These are phyloP conservation scores for Funneliformis mosseae DNA, from an alignment of 192 early-diverging fungal species.

Conservation along the genomic window DNA sequence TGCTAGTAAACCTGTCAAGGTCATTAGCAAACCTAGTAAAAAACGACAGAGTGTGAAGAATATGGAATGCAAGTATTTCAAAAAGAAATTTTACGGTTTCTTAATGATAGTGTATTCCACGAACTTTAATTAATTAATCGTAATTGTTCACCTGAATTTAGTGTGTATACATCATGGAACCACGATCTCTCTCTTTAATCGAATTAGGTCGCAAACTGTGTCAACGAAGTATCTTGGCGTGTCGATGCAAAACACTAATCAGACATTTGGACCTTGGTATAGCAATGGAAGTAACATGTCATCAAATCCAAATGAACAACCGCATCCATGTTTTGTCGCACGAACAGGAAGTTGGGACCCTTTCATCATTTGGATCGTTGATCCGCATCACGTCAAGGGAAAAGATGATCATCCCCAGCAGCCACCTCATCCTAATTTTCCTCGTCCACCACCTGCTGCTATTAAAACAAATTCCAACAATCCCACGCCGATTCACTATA, in stretches of 20 bases:
- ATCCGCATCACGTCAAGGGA: conserved; percentile 58
- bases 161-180: conserved; percentile 88
- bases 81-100: not conserved
- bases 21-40: conserved; percentile 92
- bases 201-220: conserved; percentile 86
- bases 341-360: conserved; percentile 83
- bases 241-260: conserved; percentile 45
- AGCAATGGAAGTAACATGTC: conserved; percentile 28
- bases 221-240: conserved; percentile 85
- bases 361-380: conserved; percentile 83
- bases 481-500: conserved; percentile 79
- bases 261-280: conserved; percentile 44
- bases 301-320: conserved; percentile 25
- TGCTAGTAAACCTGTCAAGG: conserved; percentile 79
- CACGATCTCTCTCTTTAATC: conserved; percentile 86
- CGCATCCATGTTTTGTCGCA: conserved; percentile 73
- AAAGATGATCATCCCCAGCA: conserved; percentile 55
- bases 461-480: conserved; percentile 61
- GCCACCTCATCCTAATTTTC: conserved; percentile 56
- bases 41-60: conserved; percentile 86
- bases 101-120: not conserved
- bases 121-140: not conserved
- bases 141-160: conserved; percentile 30
- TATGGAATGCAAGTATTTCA: conserved; percentile 57
- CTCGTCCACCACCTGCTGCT: conserved; percentile 77